Base-by-base conservation (phyloP, 768 basidiomycete species). In the Rhizopogon rudus region DNA sequence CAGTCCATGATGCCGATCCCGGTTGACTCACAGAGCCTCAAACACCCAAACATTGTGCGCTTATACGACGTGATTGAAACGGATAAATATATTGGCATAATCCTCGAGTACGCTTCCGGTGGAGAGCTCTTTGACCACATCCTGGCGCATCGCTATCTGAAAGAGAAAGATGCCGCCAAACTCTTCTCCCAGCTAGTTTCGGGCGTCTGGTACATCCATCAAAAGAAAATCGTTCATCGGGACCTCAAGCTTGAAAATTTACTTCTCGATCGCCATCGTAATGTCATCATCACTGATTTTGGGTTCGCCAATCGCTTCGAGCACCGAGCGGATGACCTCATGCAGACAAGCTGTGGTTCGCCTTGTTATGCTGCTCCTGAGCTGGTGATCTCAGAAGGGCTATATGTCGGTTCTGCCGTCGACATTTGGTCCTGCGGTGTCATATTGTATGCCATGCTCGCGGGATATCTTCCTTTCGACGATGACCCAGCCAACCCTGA, bases 101-200 rank as follows among this genome's bases (percentile, higher is more conserved):
- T 99, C 62, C 84, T 99, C 58, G 97, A 98, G 70, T 98, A 96
- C 65, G 97, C 97, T 37, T 94, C 93, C 1, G 97, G 97, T 52
- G 97, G 97, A 54, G 97, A 99, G 69, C 84, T 99, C 20, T 98
- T 99, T 71, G 97, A 99, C 73, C 93, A 98, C 71, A 99, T 99
- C 68, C 84, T 98, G 51, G 96, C 96, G 17, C 97, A 98, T 68
- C 89, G 93, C 41, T 97, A 96, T 71, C 86, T 99, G 63, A 87
- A 89, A 61, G 97, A 98, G 71, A 83, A 83, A 60, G 94, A 98
- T 65, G 97, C 97, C 1, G 86, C 91, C 60, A 94, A 90, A 69
- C 87, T 99, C 40, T 99, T 99, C 69, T 92, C 93, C 16, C 97
- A 99, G 72, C 90, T 99, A 70, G 88, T 99, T 63, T 97, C 94